Conservation (phyloP, 1,139 yeast genomes). For the Geotrichum histeridarum region DNA sequence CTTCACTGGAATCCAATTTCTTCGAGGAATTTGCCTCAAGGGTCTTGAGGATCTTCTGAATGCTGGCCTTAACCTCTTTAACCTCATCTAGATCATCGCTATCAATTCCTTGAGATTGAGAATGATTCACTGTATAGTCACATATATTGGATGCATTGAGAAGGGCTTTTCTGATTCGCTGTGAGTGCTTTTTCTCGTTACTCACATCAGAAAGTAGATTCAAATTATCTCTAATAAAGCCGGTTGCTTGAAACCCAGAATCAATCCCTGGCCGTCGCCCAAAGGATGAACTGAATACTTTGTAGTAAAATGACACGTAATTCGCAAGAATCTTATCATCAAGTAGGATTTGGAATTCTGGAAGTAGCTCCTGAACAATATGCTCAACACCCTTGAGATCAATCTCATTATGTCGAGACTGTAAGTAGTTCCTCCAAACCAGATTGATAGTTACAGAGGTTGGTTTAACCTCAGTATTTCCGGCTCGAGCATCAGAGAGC, state of each 20-base stretch:
- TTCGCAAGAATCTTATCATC: constrained; percentile 13
- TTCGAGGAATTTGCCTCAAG: no score
- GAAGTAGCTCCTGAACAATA: constrained; percentile 5
- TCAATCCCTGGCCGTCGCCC: constrained; percentile 12
- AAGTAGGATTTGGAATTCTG: constrained; percentile 9
- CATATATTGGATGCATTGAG: constrained; percentile 9
- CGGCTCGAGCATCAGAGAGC: constrained; percentile 4
- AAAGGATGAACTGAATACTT: constrained; percentile 9
- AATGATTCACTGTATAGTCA: constrained; percentile 9
- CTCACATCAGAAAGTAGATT: constrained; percentile 9
- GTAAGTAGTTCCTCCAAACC: constrained; percentile 13
- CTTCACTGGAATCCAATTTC: no score
- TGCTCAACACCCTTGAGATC: constrained; percentile 12
- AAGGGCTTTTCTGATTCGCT: constrained; percentile 6
- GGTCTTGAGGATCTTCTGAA: neutral
- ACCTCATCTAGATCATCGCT: constrained; percentile 3
- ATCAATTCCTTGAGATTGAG: neutral
- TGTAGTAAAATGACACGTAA: constrained; percentile 13
- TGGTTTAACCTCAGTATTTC: constrained; percentile 8
- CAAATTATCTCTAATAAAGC: constrained; percentile 8
- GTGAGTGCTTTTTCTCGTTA: neutral
- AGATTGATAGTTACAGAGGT: constrained; percentile 12
- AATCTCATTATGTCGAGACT: constrained; percentile 9
- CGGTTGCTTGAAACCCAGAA: constrained; percentile 6
- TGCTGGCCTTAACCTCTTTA: neutral